Evolutionary conservation across 257 asterid genomes (phyloP).

Genomic region (Gardenia jasminoides): DNA sequence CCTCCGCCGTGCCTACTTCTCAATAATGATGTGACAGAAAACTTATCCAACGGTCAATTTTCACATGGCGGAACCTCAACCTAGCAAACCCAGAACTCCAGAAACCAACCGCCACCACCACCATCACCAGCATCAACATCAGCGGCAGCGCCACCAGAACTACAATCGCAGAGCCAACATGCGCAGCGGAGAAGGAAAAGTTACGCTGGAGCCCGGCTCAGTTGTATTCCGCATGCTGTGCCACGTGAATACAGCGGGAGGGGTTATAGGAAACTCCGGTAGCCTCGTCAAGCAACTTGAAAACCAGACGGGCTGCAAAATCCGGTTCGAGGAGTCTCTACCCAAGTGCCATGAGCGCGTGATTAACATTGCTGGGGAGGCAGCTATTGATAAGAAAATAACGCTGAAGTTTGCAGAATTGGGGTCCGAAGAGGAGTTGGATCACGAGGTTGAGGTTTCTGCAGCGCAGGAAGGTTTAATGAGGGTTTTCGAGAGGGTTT

Average conservation of each 20-base stretch:
- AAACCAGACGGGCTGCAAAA: constrained; percentile 40
- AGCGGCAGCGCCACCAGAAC: neutral
- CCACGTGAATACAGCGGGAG: constrained; percentile 49
- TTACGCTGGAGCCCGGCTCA: constrained; percentile 18
- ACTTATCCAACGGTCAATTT: neutral
- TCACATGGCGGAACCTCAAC: neutral
- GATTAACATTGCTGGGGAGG: constrained; percentile 45
- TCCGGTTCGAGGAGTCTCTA: constrained; percentile 37
- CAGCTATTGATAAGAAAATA: constrained; percentile 31
- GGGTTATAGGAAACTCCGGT: constrained; percentile 54
- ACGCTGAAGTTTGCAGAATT: neutral
- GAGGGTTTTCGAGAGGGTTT: constrained; percentile 57
- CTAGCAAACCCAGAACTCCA: neutral
- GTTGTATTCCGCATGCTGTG: constrained; percentile 51
- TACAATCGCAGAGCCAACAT: neutral
- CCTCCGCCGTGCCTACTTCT: neutral
- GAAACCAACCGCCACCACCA: neutral
- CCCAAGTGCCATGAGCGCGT: constrained; percentile 57
- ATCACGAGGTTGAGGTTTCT: constrained; percentile 36
- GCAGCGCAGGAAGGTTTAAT: constrained; percentile 55
- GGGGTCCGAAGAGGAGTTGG: constrained; percentile 13
- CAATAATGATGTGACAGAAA: no score
- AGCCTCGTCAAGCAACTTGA: constrained; percentile 39
- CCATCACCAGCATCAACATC: constrained; percentile 5
- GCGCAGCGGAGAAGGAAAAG: constrained; percentile 3